A percentile compares a stretch with the other conserved stretches of the same genome.
These are phyloP conservation scores for Petunia axillaris DNA, from an alignment of 257 asterid species.

Conservation along the genomic window DNA sequence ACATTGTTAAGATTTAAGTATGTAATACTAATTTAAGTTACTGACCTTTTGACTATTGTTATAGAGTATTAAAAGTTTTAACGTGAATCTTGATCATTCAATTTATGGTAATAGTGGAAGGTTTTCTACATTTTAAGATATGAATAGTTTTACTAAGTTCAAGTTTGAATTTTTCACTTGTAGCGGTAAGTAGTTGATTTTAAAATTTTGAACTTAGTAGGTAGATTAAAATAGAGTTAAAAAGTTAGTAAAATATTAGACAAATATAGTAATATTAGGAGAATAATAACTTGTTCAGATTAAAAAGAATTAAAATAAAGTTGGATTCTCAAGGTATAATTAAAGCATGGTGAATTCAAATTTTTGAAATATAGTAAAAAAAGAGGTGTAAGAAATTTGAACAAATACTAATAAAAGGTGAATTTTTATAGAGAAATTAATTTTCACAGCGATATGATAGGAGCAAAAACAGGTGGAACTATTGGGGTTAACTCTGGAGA, in stretches of 20 bases:
- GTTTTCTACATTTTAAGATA: no score
- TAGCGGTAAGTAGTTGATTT: not conserved
- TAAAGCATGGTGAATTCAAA: conserved; percentile 16
- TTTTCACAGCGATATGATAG: conserved; percentile 55
- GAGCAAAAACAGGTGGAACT: conserved; percentile 53
- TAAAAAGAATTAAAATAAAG: not conserved
- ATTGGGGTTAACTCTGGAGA: conserved; percentile 24
- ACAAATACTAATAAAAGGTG: not conserved
- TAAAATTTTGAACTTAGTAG: conserved; percentile 5
- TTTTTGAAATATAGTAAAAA: conserved; percentile 32
- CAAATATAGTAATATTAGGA: not conserved
- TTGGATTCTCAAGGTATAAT: conserved; percentile 22
- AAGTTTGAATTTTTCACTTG: not conserved
- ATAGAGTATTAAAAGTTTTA: no score
- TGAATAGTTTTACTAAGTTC: not conserved
- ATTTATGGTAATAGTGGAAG: no score
- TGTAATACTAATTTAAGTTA: no score
- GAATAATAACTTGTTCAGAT: not conserved
- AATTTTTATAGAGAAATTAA: conserved; percentile 34
- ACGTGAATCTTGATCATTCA: no score
- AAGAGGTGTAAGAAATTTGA: conserved; percentile 20
- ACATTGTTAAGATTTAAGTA: no score
- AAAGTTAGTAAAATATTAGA: not conserved
- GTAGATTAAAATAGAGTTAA: not conserved
- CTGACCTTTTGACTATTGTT: no score